Evolutionary conservation across 352 stramenopile species (phyloP), one percentile per base, ranked within the genome.

Genomic region (Globisporangium okanoganense): DNA sequence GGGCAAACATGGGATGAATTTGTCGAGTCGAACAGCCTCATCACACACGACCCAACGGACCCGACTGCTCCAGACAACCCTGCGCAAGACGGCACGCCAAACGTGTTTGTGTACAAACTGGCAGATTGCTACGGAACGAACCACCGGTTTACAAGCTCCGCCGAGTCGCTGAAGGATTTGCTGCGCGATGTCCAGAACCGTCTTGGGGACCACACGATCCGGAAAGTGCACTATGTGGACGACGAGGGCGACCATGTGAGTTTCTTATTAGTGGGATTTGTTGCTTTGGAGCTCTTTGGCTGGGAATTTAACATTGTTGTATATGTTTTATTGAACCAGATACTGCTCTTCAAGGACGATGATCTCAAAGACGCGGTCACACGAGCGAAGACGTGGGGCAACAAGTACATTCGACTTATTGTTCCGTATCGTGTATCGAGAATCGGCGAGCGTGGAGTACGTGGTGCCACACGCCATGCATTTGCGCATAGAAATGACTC

Each of bases 31-130:
- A 52, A 53, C 31, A 51, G 53, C 13, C 25, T 57, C 51, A 66
- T n/a, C 41, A 18, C 33, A 3, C 31, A 73, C 7, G 58, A 72
- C 49, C 40, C 49, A 41, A 68, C 69, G 14, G 68, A 82, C 50
- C 59, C 73, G 27, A 67, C 62, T 3, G 58, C 63, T 16, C 35
- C 64, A 5, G 73, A 83, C 16, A 56, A 64, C 25, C 66, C 61
- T 6, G 59, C 58, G 14, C 55, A 58, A 10, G 59, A 79, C 58
- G 33, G 16, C n/a, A 64, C 50, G 10, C 74, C 76, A 3, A 69
- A 78, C 24, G 79, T 78, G 53, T 95, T 95, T 66, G 84, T 93
- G 8, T 95, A 80, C 69, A 95, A 94, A 62, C 68, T 95, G 49
- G 80, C 82, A 3, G 86, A 95, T 58, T 87, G 76, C 49, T 88